phyloP scores from a whole-genome alignment of 306 rosid species.

The Fragaria ananassa region DNA sequence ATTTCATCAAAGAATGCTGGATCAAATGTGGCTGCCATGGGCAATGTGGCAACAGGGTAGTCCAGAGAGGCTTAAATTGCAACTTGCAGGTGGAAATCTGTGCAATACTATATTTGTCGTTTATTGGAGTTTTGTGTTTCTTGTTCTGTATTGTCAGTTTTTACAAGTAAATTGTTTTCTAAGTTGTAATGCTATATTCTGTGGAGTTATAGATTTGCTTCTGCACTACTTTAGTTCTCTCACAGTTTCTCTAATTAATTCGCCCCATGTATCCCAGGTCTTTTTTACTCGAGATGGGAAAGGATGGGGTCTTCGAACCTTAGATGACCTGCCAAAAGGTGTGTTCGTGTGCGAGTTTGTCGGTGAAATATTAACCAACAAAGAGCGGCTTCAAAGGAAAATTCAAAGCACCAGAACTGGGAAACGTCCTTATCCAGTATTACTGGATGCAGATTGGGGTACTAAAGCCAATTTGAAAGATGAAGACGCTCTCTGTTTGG shows the following conservation, averaged over 20 bases:
- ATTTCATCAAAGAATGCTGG: slow-evolving; percentile 93
- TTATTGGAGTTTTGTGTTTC: not conserved
- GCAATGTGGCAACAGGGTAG: slow-evolving; percentile 87
- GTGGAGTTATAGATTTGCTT: not conserved
- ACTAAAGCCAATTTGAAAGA: slow-evolving; percentile 41
- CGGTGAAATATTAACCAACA: slow-evolving; percentile 73
- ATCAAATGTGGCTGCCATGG: slow-evolving; percentile 81
- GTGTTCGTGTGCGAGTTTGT: slow-evolving; percentile 84
- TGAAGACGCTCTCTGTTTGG: slow-evolving; percentile 78
- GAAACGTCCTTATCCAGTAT: slow-evolving; percentile 38
- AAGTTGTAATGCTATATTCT: not conserved
- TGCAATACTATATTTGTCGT: not conserved
- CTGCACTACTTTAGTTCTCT: not conserved
- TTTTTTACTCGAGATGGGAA: slow-evolving; percentile 75
- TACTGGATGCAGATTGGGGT: slow-evolving; percentile 82
- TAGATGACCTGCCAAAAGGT: slow-evolving; percentile 87
- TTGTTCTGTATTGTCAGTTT: not conserved
- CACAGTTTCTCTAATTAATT: slow-evolving; percentile 4
- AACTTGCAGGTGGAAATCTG: slow-evolving; percentile 66
- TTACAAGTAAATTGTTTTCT: too few relatives aligned
- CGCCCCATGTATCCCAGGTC: slow-evolving; percentile 49
- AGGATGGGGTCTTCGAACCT: slow-evolving; percentile 94
- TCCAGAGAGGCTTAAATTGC: slow-evolving; percentile 83
- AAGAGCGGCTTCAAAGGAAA: slow-evolving; percentile 62
- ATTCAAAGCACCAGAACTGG: slow-evolving; percentile 44